Percentiles rank a stretch among this genome's conserved stretches.
These are phyloP conservation scores for Gonapodya prolifera DNA, from an alignment of 192 early-diverging fungal species.

Conservation along the genomic window DNA sequence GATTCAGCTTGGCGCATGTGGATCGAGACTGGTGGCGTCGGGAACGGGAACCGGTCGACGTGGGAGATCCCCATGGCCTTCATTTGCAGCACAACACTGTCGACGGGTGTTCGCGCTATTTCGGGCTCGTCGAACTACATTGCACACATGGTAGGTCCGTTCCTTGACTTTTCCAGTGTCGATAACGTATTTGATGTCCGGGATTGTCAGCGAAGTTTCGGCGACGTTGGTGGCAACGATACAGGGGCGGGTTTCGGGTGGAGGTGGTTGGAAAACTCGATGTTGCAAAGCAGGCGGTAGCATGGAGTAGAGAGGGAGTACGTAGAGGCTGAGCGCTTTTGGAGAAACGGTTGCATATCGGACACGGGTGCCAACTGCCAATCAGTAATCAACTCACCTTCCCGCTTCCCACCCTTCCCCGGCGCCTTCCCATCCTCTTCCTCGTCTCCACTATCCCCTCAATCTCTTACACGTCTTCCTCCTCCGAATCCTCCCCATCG, in stretches of 20 bases:
- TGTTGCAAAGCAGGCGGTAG: constrained; percentile 84
- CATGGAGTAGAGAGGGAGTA: constrained; percentile 94
- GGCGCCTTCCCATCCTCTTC: too few species aligned
- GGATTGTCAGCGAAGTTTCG: constrained; percentile 95
- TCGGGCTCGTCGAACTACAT: constrained; percentile 82
- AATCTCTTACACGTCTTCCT: constrained; percentile 52
- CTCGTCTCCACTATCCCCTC: too few species aligned
- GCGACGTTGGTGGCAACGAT: constrained; percentile 98
- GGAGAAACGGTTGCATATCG: too few species aligned
- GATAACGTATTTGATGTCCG: constrained; percentile 87
- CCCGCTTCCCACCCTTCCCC: too few species aligned
- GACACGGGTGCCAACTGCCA: constrained; percentile 28
- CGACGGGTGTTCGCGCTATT: too few species aligned
- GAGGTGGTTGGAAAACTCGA: constrained; percentile 83
- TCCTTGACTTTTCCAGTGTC: constrained; percentile 95
- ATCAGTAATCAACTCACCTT: constrained; percentile 42
- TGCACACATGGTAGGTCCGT: constrained; percentile 73
- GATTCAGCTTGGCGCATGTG: constrained; percentile 68
- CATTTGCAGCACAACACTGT: constrained; percentile 95
- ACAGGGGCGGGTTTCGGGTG: constrained; percentile 84
- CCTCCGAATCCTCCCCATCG: too few species aligned
- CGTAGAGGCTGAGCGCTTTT: constrained; percentile 66
- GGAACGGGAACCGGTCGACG: constrained; percentile 94
- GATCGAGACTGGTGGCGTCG: constrained; percentile 71
- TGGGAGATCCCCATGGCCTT: constrained; percentile 94